Evolutionary conservation across 768 basidiomycete species (phyloP).

Genomic region (Gymnopilus junonius): DNA sequence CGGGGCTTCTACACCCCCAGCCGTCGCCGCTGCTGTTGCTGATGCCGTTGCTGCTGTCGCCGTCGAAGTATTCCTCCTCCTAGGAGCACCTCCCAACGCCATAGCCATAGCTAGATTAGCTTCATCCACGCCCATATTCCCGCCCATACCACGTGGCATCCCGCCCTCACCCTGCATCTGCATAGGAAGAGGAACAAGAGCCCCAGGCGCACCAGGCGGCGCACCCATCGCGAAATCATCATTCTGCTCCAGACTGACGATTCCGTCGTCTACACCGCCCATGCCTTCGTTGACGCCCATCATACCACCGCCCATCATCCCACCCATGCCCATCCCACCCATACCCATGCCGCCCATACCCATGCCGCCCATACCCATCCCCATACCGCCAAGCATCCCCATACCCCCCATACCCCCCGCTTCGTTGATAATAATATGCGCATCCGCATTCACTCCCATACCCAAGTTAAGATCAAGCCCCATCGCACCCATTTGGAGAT

Average conservation of each 20-base stretch:
- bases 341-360: slow-evolving; percentile 41
- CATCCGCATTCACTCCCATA: slow-evolving; percentile 30
- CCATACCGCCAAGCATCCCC: neutral
- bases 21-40: slow-evolving; percentile 2
- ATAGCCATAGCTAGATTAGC: neutral
- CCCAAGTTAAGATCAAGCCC: slow-evolving; percentile 19
- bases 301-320: slow-evolving; percentile 23
- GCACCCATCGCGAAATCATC: slow-evolving; percentile 92
- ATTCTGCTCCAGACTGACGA: slow-evolving; percentile 78
- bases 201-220: slow-evolving; percentile 84
- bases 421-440: slow-evolving; percentile 50
- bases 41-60: slow-evolving; percentile 3
- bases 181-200: neutral
- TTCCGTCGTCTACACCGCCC: slow-evolving; percentile 66
- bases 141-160: slow-evolving; percentile 48
- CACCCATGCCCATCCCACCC: slow-evolving; percentile 47
- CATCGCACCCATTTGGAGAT: slow-evolving; percentile 27
- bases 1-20: no score
- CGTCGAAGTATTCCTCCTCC: slow-evolving; percentile 20
- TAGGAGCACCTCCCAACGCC: slow-evolving; percentile 17
- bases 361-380: slow-evolving; percentile 32
- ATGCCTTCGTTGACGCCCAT: neutral
- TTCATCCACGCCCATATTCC: slow-evolving; percentile 12
- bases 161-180: neutral
- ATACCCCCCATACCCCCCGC: slow-evolving; percentile 35